Conservation (phyloP, 805 yeast species). For the Hanseniaspora vineae region DNA sequence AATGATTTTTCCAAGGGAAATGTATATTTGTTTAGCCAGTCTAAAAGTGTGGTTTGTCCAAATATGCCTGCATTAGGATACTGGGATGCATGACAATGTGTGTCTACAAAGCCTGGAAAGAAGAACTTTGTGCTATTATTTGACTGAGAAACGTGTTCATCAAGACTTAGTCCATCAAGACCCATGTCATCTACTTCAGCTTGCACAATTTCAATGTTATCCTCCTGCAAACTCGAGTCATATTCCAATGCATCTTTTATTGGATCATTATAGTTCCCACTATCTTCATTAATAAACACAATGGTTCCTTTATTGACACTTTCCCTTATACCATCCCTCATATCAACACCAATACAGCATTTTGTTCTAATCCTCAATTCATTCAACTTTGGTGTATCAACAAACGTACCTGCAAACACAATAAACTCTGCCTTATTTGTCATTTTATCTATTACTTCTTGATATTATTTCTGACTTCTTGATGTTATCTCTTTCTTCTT, state of each 20-base stretch:
- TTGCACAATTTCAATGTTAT: conserved; percentile 21
- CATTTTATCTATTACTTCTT: too few species aligned
- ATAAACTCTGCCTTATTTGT: not conserved
- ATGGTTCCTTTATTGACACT: too few species aligned
- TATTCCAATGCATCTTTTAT: conserved; percentile 16
- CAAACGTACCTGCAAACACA: conserved; percentile 41
- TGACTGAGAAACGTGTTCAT: too few species aligned
- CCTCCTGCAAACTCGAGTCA: conserved; percentile 8
- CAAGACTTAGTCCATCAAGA: too few species aligned
- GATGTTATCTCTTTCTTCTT: too few species aligned
- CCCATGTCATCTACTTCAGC: conserved; percentile 10
- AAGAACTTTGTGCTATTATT: conserved; percentile 31
- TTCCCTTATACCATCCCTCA: conserved; percentile 34
- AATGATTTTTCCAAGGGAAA: conserved; percentile 77
- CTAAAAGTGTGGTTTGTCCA: conserved; percentile 70
- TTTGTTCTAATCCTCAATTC: conserved; percentile 40
- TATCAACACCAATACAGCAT: conserved; percentile 53
- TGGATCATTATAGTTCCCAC: conserved; percentile 12
- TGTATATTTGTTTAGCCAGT: conserved; percentile 81
- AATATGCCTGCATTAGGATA: conserved; percentile 76
- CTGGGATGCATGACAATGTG: conserved; percentile 79
- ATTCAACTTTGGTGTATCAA: conserved; percentile 56
- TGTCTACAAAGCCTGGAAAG: conserved; percentile 74
- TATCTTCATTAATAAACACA: conserved; percentile 16
- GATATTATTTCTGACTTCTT: too few species aligned